phyloP scores from a whole-genome alignment of 148 eudicot species.

The Talinum fruticosum region DNA sequence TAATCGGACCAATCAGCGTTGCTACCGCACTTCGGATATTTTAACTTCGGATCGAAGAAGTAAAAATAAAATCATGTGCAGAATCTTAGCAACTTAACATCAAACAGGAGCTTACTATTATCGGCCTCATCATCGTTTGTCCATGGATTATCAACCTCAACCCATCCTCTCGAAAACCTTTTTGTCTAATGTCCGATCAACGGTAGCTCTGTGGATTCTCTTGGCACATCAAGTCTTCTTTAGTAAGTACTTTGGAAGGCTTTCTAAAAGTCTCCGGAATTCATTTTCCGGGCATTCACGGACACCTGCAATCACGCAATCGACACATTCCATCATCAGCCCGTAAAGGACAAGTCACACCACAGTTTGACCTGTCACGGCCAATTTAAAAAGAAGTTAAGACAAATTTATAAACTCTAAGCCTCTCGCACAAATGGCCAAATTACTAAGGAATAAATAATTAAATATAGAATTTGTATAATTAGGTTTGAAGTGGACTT shows the following conservation, averaged over 20 bases:
- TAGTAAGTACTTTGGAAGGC: slow-evolving; percentile 46
- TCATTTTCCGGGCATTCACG: slow-evolving; percentile 92
- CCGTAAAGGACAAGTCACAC: slow-evolving; percentile 96
- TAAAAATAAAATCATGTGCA: background rate
- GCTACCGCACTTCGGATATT: background rate
- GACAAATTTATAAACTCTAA: background rate
- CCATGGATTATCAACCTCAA: slow-evolving; percentile 84
- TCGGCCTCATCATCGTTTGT: slow-evolving; percentile 89
- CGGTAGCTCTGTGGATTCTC: slow-evolving; percentile 81
- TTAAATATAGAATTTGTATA: background rate
- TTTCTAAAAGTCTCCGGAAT: slow-evolving; percentile 65
- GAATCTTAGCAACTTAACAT: background rate
- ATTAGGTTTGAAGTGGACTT: background rate
- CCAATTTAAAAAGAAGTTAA: background rate
- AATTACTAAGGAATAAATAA: background rate
- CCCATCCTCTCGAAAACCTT: slow-evolving; percentile 76
- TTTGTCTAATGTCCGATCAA: slow-evolving; percentile 76
- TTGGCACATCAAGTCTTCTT: slow-evolving; percentile 72
- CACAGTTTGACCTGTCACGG: slow-evolving; percentile 68
- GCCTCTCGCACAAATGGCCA: background rate
- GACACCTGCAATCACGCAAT: slow-evolving; percentile 81
- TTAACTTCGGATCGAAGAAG: no score
- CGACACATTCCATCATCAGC: slow-evolving; percentile 89
- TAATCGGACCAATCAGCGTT: background rate
- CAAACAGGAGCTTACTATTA: slow-evolving; percentile 47